Percentiles rank a stretch among this genome's conserved stretches.
phyloP scores from a whole-genome alignment of 2,329 filamentous ascomycete genomes.

The Aureobasidium sp. region DNA sequence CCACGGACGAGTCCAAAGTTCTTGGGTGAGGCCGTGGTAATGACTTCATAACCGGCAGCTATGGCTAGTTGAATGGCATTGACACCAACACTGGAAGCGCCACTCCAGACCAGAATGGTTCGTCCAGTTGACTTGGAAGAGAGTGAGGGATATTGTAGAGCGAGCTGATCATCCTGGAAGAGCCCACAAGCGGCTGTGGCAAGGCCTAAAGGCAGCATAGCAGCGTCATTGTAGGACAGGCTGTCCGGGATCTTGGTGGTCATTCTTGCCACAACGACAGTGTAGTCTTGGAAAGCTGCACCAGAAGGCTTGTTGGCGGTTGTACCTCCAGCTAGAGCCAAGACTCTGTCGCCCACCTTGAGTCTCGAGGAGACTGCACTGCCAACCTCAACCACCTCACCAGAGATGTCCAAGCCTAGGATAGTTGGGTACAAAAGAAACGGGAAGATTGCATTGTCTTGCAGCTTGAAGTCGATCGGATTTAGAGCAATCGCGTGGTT shows the following conservation, averaged over 20 bases:
- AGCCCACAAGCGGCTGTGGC: constrained; percentile 31
- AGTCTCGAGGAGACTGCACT: constrained; percentile 17
- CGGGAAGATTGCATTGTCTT: constrained; percentile 22
- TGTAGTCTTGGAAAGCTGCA: constrained; percentile 29
- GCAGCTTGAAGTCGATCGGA: constrained; percentile 32
- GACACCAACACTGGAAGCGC: constrained; percentile 41
- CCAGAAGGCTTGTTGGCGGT: not conserved
- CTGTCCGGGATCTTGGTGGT: constrained; percentile 34
- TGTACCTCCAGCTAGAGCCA: constrained; percentile 17
- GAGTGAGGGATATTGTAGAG: constrained; percentile 14
- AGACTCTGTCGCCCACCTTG: constrained; percentile 32
- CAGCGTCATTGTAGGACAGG: constrained; percentile 32
- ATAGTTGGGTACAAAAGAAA: constrained; percentile 24
- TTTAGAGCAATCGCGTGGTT: constrained; percentile 33
- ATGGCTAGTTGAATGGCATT: constrained; percentile 41
- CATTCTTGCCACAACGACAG: constrained; percentile 25
- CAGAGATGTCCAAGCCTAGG: constrained; percentile 24
- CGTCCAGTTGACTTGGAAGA: constrained; percentile 24
- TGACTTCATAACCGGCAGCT: constrained; percentile 40
- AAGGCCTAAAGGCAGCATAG: constrained; percentile 38
- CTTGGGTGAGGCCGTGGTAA: constrained; percentile 36
- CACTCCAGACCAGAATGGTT: constrained; percentile 45
- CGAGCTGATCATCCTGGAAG: constrained; percentile 21
- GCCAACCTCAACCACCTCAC: constrained; percentile 29
- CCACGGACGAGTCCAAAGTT: constrained; percentile 40